These are phyloP conservation scores for Cladosporium colombiae DNA, from an alignment of 2,329 filamentous ascomycete species.

Conservation along the genomic window DNA sequence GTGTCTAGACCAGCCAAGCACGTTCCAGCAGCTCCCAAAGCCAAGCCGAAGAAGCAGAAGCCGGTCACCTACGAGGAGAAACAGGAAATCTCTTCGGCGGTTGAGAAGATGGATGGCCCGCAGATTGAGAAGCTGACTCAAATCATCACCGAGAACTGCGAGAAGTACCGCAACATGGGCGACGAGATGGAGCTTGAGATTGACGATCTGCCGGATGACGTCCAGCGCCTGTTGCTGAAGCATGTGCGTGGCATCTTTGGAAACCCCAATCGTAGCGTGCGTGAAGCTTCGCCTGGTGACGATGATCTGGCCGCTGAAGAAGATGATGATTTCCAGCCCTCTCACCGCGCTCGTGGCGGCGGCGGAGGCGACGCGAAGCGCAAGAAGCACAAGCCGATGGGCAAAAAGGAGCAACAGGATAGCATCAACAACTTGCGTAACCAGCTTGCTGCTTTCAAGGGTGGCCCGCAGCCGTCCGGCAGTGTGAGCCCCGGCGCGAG, in stretches of 20 bases:
- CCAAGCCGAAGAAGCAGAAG: slow-evolving; percentile 60
- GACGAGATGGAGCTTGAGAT: slow-evolving; percentile 68
- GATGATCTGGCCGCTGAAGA: slow-evolving; percentile 41
- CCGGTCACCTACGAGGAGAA: slow-evolving; percentile 80
- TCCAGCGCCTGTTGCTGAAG: slow-evolving; percentile 57
- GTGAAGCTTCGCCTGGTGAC: slow-evolving; percentile 30
- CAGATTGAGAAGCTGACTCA: slow-evolving; percentile 79
- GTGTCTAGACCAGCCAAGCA: slow-evolving; percentile 21
- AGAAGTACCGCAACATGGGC: slow-evolving; percentile 63
- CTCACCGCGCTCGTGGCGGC: slow-evolving; percentile 29
- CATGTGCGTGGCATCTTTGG: slow-evolving; percentile 52
- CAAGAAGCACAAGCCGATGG: slow-evolving; percentile 78
- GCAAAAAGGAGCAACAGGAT: slow-evolving; percentile 68
- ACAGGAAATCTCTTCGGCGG: slow-evolving; percentile 71
- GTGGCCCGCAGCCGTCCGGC: slow-evolving; percentile 22
- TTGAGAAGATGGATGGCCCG: slow-evolving; percentile 67
- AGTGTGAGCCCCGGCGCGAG: slow-evolving; percentile 27
- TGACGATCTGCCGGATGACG: slow-evolving; percentile 57
- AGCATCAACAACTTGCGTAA: slow-evolving; percentile 65
- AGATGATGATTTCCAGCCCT: slow-evolving; percentile 53
- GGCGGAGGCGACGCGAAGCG: slow-evolving; percentile 49
- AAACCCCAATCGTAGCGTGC: slow-evolving; percentile 30
- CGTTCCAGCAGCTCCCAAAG: slow-evolving; percentile 32
- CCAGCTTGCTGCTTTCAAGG: slow-evolving; percentile 49
- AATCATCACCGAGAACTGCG: slow-evolving; percentile 83